Percentiles rank a stretch among this genome's conserved stretches.
Conservation (phyloP, 1,139 yeast genomes). For the Blastobotrys arbuscula region DNA sequence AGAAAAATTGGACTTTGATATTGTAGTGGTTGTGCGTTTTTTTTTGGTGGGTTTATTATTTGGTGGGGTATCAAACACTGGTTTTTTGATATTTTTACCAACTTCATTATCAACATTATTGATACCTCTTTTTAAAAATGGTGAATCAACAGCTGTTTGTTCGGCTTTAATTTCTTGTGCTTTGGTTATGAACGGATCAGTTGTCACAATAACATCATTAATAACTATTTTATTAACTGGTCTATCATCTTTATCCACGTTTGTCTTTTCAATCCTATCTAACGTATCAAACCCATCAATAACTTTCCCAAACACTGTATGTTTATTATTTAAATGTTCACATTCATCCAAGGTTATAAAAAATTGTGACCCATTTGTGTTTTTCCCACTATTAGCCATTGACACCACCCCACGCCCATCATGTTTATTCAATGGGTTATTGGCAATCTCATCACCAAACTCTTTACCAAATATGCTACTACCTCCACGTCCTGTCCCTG, state of each 20-base stretch:
- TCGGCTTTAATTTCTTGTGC: conserved; percentile 28
- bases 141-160: not conserved
- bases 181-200: conserved; percentile 51
- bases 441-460: conserved; percentile 44
- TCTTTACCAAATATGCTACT: conserved; percentile 30
- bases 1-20: conserved; percentile 23
- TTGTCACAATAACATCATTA: conserved; percentile 64
- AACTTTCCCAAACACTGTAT: conserved; percentile 74
- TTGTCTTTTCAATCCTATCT: conserved; percentile 55
- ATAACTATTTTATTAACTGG: conserved; percentile 37
- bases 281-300: conserved; percentile 70
- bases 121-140: conserved; percentile 9
- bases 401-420: conserved; percentile 75
- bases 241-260: conserved; percentile 28
- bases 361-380: conserved; percentile 69
- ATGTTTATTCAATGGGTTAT: conserved; percentile 62
- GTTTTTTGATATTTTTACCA: conserved; percentile 24
- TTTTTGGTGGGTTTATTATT: not conserved
- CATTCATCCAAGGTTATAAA: conserved; percentile 68
- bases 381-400: conserved; percentile 66
- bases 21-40: conserved; percentile 18
- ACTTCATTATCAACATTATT: conserved; percentile 23
- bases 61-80: not conserved
- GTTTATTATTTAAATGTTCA: conserved; percentile 70
- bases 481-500: conserved; percentile 46